A percentile compares a stretch with the other conserved stretches of the same genome.
phyloP scores from a whole-genome alignment of 2,329 filamentous ascomycete genomes.

The Simplicillium sp. region DNA sequence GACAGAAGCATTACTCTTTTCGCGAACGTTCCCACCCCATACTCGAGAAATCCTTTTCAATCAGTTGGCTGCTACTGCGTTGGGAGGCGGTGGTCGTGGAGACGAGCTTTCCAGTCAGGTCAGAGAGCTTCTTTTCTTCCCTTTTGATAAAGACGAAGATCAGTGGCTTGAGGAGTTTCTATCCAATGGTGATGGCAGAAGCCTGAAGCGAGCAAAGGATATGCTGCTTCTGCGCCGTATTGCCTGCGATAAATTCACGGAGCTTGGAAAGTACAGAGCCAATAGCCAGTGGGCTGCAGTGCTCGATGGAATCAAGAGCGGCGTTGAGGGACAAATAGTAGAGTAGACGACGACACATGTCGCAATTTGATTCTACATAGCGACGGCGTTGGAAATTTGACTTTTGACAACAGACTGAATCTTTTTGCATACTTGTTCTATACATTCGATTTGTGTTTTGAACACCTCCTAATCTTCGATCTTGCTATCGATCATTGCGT shows the following conservation, averaged over 20 bases:
- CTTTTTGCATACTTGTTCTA: background rate
- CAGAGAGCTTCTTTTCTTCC: slow-evolving; percentile 62
- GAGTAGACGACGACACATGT: background rate
- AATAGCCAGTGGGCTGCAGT: slow-evolving; percentile 39
- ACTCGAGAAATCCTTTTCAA: slow-evolving; percentile 58
- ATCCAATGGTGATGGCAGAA: slow-evolving; percentile 53
- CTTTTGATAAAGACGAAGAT: slow-evolving; percentile 63
- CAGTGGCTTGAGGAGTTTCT: slow-evolving; percentile 64
- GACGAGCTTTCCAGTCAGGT: slow-evolving; percentile 43
- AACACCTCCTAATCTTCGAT: background rate
- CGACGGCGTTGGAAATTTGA: slow-evolving; percentile 5
- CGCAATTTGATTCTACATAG: slow-evolving; percentile 5
- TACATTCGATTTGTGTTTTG: background rate
- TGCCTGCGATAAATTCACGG: slow-evolving; percentile 50
- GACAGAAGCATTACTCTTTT: slow-evolving; percentile 65
- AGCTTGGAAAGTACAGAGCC: slow-evolving; percentile 32
- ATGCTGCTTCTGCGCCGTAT: slow-evolving; percentile 67
- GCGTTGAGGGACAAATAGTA: slow-evolving; percentile 23
- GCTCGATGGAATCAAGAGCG: slow-evolving; percentile 40
- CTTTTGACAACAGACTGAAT: background rate
- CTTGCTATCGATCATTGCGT: background rate
- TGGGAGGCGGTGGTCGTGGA: slow-evolving; percentile 26
- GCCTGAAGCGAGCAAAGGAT: slow-evolving; percentile 57
- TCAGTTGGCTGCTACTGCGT: slow-evolving; percentile 50
- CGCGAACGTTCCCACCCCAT: slow-evolving; percentile 52